These are phyloP conservation scores for Kokia cookei DNA, from an alignment of 441 rosid genomes.

Conservation along the genomic window DNA sequence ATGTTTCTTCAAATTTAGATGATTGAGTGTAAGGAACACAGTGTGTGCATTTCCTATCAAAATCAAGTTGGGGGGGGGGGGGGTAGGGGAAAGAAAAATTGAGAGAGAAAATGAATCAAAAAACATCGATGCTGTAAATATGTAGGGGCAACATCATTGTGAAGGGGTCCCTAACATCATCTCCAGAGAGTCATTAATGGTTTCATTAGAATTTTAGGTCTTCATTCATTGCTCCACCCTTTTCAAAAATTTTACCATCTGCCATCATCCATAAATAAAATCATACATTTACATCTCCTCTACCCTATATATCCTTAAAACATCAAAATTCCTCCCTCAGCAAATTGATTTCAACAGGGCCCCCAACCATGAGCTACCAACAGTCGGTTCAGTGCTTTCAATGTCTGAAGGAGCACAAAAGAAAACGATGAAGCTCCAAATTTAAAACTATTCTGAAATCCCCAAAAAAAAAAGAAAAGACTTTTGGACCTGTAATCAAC, in stretches of 20 bases:
- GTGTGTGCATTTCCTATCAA: neutral
- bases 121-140: neutral
- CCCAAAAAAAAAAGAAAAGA: too few relatives aligned
- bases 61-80: neutral
- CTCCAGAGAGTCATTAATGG: neutral
- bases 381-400: too few relatives aligned
- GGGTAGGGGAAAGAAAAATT: neutral
- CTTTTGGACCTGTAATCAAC: neutral
- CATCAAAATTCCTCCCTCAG: too few relatives aligned
- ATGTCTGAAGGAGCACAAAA: too few relatives aligned
- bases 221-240: constrained; percentile 19
- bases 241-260: neutral
- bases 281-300: neutral
- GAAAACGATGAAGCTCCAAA: too few relatives aligned
- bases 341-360: too few relatives aligned
- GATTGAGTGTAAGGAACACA: neutral
- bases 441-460: too few relatives aligned
- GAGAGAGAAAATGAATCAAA: neutral
- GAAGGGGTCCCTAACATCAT: constrained; percentile 2
- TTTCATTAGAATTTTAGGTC: neutral
- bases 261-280: neutral
- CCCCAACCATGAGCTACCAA: too few relatives aligned
- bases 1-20: neutral
- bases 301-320: neutral
- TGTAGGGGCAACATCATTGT: constrained; percentile 6